phyloP scores from a whole-genome alignment of 805 yeast genomes.

The Myxozyma melibiosi region DNA sequence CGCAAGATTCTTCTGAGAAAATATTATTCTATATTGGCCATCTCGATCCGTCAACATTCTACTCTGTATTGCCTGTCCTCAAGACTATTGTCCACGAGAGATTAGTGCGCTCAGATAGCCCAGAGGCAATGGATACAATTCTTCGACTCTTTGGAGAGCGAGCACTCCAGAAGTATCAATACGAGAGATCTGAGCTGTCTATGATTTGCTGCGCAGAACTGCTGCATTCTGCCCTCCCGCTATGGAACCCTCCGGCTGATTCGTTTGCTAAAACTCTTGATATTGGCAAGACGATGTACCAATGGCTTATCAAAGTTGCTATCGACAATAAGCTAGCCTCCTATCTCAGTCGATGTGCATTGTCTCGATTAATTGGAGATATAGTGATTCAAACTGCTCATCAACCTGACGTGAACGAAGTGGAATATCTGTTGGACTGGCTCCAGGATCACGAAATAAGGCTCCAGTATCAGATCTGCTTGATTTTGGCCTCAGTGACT shows the following conservation, averaged over 20 bases:
- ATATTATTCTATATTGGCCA: not conserved
- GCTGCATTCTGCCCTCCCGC: not conserved
- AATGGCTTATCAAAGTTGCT: constrained; percentile 3
- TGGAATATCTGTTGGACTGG: not conserved
- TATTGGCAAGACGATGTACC: not conserved
- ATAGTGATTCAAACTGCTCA: not conserved
- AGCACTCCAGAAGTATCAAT: constrained; percentile 15
- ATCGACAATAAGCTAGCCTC: constrained; percentile 6
- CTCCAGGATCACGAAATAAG: not conserved
- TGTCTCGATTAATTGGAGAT: not conserved
- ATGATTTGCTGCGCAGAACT: constrained; percentile 2
- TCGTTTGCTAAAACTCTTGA: not conserved
- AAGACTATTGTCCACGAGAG: not conserved
- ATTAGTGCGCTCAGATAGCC: not conserved
- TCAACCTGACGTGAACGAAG: not conserved
- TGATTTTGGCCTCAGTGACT: not conserved
- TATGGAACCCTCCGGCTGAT: constrained; percentile 4
- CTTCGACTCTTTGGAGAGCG: constrained; percentile 14
- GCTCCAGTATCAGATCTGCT: not conserved
- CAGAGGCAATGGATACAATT: not conserved
- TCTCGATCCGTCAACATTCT: not conserved
- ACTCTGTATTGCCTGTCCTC: not conserved
- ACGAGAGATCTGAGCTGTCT: constrained; percentile 26
- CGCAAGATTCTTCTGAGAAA: not conserved
- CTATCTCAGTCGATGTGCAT: not conserved